These are phyloP conservation scores for Sextonia rubra DNA, from an alignment of 164 flowering plant genomes.

Conservation along the genomic window DNA sequence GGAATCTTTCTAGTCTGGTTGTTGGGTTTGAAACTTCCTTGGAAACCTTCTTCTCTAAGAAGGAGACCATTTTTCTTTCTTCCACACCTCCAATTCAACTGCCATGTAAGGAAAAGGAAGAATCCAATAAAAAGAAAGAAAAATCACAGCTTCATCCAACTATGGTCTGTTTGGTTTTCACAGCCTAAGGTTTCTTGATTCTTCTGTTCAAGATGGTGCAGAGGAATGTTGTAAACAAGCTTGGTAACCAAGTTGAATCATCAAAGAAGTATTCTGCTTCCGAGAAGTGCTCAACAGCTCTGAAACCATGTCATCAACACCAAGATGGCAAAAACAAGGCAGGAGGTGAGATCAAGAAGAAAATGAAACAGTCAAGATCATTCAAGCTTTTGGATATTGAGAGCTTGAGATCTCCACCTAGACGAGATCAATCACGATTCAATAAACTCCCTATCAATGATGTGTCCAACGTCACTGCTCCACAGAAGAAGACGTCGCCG, in stretches of 20 bases:
- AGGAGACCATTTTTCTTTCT: conserved; percentile 17
- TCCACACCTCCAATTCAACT: conserved; percentile 1
- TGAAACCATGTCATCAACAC: conserved; percentile 17
- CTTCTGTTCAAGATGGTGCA: conserved; percentile 62
- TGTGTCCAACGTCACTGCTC: neutral
- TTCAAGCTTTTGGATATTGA: conserved; percentile 19
- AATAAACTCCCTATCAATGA: neutral
- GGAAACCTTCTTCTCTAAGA: conserved; percentile 10
- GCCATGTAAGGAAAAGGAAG: conserved; percentile 16
- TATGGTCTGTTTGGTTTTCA: neutral
- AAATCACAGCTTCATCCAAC: neutral
- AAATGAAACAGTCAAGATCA: conserved; percentile 27
- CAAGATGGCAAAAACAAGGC: conserved; percentile 22
- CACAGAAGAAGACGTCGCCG: conserved; percentile 13
- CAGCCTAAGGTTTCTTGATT: conserved; percentile 8
- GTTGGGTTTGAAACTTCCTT: conserved; percentile 9
- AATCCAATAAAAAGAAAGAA: neutral
- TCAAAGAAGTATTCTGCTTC: conserved; percentile 19
- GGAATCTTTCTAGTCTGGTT: conserved; percentile 23
- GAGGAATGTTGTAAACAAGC: conserved; percentile 41
- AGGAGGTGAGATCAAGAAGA: conserved; percentile 24
- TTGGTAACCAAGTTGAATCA: conserved; percentile 44
- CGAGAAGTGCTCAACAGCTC: conserved; percentile 14
- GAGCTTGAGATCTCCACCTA: conserved; percentile 11
- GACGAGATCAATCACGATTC: conserved; percentile 1